phyloP scores from a whole-genome alignment of 1,139 yeast species.

The Taphrina communis region DNA sequence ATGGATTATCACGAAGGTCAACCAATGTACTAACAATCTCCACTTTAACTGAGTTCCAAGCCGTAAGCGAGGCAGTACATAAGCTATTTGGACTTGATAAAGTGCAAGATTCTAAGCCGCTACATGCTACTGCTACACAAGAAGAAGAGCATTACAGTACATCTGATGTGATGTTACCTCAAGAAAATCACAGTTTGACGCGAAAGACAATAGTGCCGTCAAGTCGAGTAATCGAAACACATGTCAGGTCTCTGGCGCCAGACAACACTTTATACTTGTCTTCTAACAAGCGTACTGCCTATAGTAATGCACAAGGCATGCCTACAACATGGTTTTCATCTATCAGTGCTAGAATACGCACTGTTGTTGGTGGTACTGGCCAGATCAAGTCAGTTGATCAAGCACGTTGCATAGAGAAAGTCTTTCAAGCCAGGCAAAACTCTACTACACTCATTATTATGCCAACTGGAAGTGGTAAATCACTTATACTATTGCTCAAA shows the following conservation, averaged over 20 bases:
- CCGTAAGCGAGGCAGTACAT: background rate
- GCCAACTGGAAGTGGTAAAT: constrained; percentile 4
- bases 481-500: background rate
- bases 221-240: background rate
- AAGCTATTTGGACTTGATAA: background rate
- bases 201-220: no score
- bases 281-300: background rate
- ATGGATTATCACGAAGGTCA: background rate
- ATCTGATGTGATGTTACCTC: background rate
- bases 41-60: background rate
- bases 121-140: background rate
- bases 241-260: background rate
- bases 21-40: background rate
- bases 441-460: constrained; percentile 2
- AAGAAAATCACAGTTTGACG: no score
- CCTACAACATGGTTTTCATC: background rate
- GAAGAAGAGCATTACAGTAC: background rate
- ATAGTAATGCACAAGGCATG: background rate
- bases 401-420: background rate
- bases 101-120: background rate
- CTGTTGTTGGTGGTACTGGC: constrained; percentile 1
- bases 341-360: background rate
- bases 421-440: background rate
- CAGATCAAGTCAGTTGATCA: constrained; percentile 3
- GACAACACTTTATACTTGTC: no score